phyloP scores from a whole-genome alignment of 139 green algal species.

The Edaphochlamys debaryana region DNA sequence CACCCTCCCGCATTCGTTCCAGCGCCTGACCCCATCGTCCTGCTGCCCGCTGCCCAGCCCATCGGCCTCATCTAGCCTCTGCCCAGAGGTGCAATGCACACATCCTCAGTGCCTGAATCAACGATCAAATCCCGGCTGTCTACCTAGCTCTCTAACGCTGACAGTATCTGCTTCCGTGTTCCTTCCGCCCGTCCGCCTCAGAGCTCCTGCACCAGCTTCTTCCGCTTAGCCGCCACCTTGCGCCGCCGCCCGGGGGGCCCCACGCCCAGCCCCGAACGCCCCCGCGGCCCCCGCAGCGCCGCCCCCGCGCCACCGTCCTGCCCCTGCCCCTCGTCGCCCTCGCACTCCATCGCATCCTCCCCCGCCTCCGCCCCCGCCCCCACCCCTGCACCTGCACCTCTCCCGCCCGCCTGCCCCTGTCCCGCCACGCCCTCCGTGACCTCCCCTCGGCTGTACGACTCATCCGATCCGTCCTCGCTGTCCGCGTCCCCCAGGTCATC shows the following conservation, averaged over 20 bases:
- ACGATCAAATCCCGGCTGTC: too few relatives aligned
- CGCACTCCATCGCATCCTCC: not conserved
- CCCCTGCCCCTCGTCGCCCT: not conserved
- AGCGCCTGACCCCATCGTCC: too few relatives aligned
- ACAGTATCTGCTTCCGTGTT: too few relatives aligned
- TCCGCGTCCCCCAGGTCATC: not conserved
- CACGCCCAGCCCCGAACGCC: not conserved
- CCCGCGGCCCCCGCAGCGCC: not conserved
- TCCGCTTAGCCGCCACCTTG: conserved; percentile 15
- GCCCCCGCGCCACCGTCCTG: not conserved
- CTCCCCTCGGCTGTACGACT: not conserved
- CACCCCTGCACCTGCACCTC: not conserved
- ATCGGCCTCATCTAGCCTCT: too few relatives aligned
- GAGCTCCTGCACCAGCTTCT: conserved; percentile 33
- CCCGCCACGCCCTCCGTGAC: not conserved
- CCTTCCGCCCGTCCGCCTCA: too few relatives aligned
- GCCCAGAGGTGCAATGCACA: too few relatives aligned
- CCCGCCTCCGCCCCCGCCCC: too few relatives aligned
- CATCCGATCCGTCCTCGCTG: too few relatives aligned
- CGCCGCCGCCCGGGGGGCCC: not conserved
- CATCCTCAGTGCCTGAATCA: too few relatives aligned
- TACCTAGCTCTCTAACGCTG: too few relatives aligned
- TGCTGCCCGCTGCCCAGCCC: too few relatives aligned
- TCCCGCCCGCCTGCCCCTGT: not conserved
- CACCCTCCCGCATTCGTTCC: too few relatives aligned